phyloP scores from a whole-genome alignment of 306 rosid species.

The Trifolium fragiferum region DNA sequence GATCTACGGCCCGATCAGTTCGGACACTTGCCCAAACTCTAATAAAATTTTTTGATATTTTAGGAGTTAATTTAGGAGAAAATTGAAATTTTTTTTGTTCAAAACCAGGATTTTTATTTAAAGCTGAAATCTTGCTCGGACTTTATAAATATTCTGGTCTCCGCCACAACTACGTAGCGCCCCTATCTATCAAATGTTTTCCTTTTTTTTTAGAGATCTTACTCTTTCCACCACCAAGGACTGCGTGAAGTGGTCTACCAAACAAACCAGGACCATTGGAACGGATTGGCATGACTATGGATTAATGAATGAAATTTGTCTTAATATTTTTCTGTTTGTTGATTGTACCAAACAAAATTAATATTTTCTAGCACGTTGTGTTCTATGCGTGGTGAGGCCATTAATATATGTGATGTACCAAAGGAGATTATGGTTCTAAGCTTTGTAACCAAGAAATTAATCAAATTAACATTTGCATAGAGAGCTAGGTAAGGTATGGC shows the following conservation, averaged over 20 bases:
- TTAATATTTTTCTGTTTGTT: background rate
- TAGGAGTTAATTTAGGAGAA: too few species aligned
- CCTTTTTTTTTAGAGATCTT: background rate
- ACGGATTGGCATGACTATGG: slow-evolving; percentile 44
- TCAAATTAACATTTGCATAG: slow-evolving; percentile 12
- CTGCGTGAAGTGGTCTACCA: slow-evolving; percentile 45
- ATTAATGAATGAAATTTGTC: slow-evolving; percentile 28
- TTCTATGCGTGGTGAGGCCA: background rate
- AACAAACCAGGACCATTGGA: slow-evolving; percentile 33
- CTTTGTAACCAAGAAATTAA: slow-evolving; percentile 55
- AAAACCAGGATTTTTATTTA: too few species aligned
- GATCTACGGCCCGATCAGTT: too few species aligned
- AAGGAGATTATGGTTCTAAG: slow-evolving; percentile 44
- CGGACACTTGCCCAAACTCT: too few species aligned
- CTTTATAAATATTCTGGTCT: too few species aligned
- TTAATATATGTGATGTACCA: slow-evolving; percentile 12
- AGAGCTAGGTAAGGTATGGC: slow-evolving; percentile 63
- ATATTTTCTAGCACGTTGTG: slow-evolving; percentile 21
- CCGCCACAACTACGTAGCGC: too few species aligned
- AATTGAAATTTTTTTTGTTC: too few species aligned
- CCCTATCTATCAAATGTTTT: too few species aligned
- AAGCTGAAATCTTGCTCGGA: too few species aligned
- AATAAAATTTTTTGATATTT: too few species aligned
- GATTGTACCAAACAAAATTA: background rate
- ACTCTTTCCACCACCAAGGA: slow-evolving; percentile 65